Base-by-base conservation (phyloP, 2,329 filamentous ascomycete genomes). In the Dothistroma pini region DNA sequence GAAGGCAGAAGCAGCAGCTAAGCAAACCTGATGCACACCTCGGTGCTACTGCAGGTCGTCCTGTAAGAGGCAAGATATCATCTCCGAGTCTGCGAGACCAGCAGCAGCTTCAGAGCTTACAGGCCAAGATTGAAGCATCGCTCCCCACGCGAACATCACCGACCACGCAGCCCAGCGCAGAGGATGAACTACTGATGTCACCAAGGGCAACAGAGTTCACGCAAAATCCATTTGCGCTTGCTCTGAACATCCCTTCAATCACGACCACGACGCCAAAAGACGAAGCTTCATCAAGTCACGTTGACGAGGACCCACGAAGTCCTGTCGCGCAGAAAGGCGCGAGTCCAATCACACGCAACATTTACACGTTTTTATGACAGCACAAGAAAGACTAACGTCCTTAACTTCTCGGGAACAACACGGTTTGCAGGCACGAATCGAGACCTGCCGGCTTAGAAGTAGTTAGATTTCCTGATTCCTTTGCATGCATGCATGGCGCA, bases 121-220 rank as follows among this genome's bases (percentile, higher is more conserved):
- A 74, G 61, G 70, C 70, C 41, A 63, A 66, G 49, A 71, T 75
- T 19, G 65, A 74, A 60, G 67, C 69, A 6, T 59, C 68, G 14
- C 60, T 74, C 38, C 63, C 61, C 4, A 59, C 62, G 25, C 62
- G 65, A 25, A 48, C 53, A 21, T 50, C 49, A 12, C 48, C 35
- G 14, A 50, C 22, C n/a, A 25, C 52, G 14, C 53, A 53, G 10
- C 21, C 7, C 54, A 47, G 31, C 31, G 47, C 57, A 6, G 54
- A 62, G 32, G 66, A 70, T 34, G 82, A 86, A 52, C 79, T 85
- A 12, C 75, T 90, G 10, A 82, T 91, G 80, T 91, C 89, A 2
- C 89, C 90, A 0, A 83, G 89, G 49, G 86, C 81, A 1, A 87
- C 89, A 69, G 85, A 87, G 16, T 92, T 92, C 80, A 91, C 87